Base-by-base conservation (phyloP, 148 eudicot genomes). In the Rhododendron molle region DNA sequence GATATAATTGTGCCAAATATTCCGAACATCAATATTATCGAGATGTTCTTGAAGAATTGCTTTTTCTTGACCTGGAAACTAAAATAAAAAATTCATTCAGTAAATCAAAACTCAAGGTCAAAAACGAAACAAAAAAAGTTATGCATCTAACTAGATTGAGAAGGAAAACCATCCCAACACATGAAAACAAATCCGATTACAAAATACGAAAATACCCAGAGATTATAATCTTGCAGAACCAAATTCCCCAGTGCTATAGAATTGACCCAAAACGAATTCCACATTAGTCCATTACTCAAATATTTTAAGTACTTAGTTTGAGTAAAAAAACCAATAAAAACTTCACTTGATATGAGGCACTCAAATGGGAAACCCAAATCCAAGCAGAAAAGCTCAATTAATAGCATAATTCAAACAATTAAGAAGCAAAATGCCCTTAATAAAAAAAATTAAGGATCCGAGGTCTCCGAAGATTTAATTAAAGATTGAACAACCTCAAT, bases 41-140 rank as follows among this genome's bases (percentile, higher is more conserved):
- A 87, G 89, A 97, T 90, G 88, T 97, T 97, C 90, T 92, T 90
- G 88, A 97, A 97, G 87, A 97, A 97, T 62, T 97, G 98, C 83
- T 97, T 97, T 88, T 97, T 97, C 94, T 97, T 97, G 71, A 97
- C 99, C 95, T 95, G 98, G 90, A 97, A 97, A 88, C 99, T 97
- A 92, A 46, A 76, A 77, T 36, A 60, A 86, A 80, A 76, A 21
- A 52, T 74, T 13, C 13, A 84, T 28, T 87, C 69, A 52, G 7
- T 4, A 56, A 23, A 74, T 40, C 47, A 18, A 13, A 34, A 79
- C 23, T 13, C 15, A 52, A 28, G n/a, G 28, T 21, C 3, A 56
- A 83, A 74, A 46, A 76, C 58, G 3, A 43, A 21, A 32, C n/a
- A 32, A 34, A 16, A 40, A n/a, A 26, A 49, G 18, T 1, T 10